Conservation (phyloP, 768 basidiomycete species). For the Lactarius quietus region DNA sequence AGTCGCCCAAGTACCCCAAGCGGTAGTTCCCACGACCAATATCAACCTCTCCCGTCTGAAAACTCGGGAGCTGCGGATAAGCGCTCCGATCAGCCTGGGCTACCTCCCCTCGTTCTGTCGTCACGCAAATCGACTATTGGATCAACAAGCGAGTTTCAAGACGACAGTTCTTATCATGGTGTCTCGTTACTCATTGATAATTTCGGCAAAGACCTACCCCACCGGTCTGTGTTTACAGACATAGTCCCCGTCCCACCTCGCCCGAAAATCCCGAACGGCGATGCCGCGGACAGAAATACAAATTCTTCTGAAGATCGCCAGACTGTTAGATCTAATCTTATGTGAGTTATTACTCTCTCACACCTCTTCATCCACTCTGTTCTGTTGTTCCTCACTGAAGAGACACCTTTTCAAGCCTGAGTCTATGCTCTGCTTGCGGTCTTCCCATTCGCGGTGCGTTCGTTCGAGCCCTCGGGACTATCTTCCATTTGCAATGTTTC, state of each 20-base stretch:
- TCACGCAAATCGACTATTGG: not conserved
- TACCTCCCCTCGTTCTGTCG: constrained; percentile 42
- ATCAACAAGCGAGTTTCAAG: not conserved
- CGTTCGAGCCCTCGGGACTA: constrained; percentile 88
- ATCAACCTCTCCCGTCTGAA: constrained; percentile 52
- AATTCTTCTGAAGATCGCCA: not conserved
- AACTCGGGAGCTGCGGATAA: constrained; percentile 46
- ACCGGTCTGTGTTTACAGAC: not conserved
- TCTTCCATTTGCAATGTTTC: constrained; percentile 98
- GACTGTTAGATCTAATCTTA: not conserved
- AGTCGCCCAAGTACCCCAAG: constrained; percentile 60
- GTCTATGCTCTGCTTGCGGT: constrained; percentile 74
- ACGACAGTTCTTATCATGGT: not conserved
- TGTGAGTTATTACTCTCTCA: constrained; percentile 16
- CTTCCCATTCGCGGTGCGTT: constrained; percentile 91
- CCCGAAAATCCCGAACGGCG: not conserved
- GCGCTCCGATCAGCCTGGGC: constrained; percentile 43
- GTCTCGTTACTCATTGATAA: not conserved
- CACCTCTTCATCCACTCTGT: not conserved
- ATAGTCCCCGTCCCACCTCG: not conserved
- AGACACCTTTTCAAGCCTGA: constrained; percentile 39
- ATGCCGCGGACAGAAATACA: not conserved
- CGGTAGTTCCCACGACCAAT: constrained; percentile 41
- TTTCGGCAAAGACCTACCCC: not conserved
- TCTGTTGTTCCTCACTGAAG: not conserved